Conservation (phyloP, 352 stramenopile species). For the Phytophthora vignae region DNA sequence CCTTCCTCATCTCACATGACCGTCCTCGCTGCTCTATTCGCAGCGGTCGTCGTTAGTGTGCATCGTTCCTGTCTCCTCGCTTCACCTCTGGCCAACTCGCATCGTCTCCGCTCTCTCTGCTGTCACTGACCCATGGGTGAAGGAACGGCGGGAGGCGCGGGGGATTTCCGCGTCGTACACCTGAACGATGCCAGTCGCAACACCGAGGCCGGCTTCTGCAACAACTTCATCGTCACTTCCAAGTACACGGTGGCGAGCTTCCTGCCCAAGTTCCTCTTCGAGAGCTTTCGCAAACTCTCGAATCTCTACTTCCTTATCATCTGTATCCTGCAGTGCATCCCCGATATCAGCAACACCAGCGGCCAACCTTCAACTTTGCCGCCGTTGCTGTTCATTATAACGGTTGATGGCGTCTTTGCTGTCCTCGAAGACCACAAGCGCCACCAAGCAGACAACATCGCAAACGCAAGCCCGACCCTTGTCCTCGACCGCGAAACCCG, state of each 20-base stretch:
- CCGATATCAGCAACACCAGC: conserved; percentile 91
- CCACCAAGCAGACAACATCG: conserved; percentile 82
- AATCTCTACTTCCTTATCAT: conserved; percentile 95
- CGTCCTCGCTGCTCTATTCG: conserved; percentile 19
- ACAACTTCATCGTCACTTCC: conserved; percentile 92
- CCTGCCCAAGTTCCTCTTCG: conserved; percentile 92
- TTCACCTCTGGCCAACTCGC: conserved; percentile 7
- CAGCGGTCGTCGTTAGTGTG: conserved; percentile 13
- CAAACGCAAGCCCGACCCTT: conserved; percentile 76
- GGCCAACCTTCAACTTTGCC: conserved; percentile 88
- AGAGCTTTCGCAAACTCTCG: conserved; percentile 91
- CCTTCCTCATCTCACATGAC: conserved; percentile 29
- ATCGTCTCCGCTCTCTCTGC: conserved; percentile 5
- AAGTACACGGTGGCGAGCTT: conserved; percentile 93
- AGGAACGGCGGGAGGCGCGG: conserved; percentile 21
- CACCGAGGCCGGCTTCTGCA: conserved; percentile 65
- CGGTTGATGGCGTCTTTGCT: conserved; percentile 89
- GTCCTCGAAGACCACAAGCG: conserved; percentile 90
- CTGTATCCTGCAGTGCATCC: conserved; percentile 88
- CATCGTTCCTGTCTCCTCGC: conserved; percentile 13
- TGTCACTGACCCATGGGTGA: conserved; percentile 32
- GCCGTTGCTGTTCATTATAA: conserved; percentile 92
- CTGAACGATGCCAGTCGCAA: conserved; percentile 70
- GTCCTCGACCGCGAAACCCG: conserved; percentile 59
- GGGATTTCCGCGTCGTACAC: conserved; percentile 68